Percentiles rank a stretch among this genome's conserved stretches.
These are phyloP conservation scores for Ottelia alismoides DNA, from an alignment of 106 monocot genomes.

Conservation along the genomic window DNA sequence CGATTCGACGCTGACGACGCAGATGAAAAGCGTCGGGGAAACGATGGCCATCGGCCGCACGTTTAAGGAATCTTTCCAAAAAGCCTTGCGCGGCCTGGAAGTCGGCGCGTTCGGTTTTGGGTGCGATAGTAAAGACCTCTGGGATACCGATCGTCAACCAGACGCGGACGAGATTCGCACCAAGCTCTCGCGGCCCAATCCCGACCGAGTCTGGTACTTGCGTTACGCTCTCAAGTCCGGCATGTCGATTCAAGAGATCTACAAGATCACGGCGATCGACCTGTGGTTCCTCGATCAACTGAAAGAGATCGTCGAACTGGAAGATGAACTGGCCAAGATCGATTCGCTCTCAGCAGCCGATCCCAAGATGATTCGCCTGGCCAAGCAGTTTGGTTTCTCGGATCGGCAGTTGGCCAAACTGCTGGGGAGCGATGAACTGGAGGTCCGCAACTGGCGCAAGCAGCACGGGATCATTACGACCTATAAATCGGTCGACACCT, in stretches of 20 bases:
- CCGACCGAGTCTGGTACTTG: background rate
- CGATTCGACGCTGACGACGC: background rate
- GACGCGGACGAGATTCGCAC: background rate
- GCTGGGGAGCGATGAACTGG: slow-evolving; percentile 27
- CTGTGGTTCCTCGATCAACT: background rate
- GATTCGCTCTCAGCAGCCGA: background rate
- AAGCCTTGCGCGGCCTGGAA: background rate
- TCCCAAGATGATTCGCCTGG: too few relatives aligned
- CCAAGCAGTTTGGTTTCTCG: slow-evolving; percentile 47
- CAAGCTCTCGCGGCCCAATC: background rate
- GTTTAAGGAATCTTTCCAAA: background rate
- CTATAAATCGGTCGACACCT: slow-evolving; percentile 75
- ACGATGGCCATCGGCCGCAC: background rate
- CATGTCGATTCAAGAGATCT: background rate
- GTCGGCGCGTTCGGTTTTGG: background rate
- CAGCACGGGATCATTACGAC: slow-evolving; percentile 37
- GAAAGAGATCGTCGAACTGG: background rate
- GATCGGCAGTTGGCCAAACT: slow-evolving; percentile 68
- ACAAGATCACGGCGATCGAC: background rate
- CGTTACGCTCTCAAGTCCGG: background rate
- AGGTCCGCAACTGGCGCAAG: slow-evolving; percentile 36
- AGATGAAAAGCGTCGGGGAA: background rate
- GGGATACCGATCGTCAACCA: too few relatives aligned
- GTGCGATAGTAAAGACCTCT: too few relatives aligned
- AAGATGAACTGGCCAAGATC: background rate